Evolutionary conservation across 371 early-diverging fungal genomes (phyloP).

Genomic region (Nematocida ironsii): DNA sequence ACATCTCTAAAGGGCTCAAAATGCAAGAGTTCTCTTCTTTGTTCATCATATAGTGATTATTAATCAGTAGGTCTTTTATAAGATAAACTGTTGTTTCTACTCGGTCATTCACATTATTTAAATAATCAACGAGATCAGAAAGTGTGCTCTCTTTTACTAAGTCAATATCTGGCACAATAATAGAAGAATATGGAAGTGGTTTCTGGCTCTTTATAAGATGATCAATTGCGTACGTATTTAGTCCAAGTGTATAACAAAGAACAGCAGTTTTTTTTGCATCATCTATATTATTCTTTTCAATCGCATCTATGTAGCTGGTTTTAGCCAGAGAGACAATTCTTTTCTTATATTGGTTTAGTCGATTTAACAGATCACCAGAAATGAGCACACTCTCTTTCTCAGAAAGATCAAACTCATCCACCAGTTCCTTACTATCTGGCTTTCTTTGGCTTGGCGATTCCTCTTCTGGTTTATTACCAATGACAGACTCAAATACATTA

Average conservation of each 20-base stretch:
- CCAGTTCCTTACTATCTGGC: neutral
- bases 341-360: conserved; percentile 4
- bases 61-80: conserved; percentile 13
- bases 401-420: neutral
- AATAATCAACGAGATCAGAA: neutral
- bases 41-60: conserved; percentile 1
- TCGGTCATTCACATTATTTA: neutral
- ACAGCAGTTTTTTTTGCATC: conserved; percentile 3
- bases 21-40: neutral
- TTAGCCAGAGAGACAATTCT: neutral
- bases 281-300: neutral
- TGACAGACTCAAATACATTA: neutral
- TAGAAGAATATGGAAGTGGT: neutral
- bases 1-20: neutral
- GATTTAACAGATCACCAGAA: neutral
- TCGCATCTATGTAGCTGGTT: neutral
- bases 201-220: conserved; percentile 4
- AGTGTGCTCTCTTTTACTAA: conserved; percentile 13
- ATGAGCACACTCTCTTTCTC: neutral
- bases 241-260: neutral
- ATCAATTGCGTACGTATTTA: conserved; percentile 3
- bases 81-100: neutral
- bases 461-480: neutral
- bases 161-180: conserved; percentile 4
- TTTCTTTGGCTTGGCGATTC: neutral